These are phyloP conservation scores for Atractiella rhizophila DNA, from an alignment of 768 basidiomycete genomes.

Conservation along the genomic window DNA sequence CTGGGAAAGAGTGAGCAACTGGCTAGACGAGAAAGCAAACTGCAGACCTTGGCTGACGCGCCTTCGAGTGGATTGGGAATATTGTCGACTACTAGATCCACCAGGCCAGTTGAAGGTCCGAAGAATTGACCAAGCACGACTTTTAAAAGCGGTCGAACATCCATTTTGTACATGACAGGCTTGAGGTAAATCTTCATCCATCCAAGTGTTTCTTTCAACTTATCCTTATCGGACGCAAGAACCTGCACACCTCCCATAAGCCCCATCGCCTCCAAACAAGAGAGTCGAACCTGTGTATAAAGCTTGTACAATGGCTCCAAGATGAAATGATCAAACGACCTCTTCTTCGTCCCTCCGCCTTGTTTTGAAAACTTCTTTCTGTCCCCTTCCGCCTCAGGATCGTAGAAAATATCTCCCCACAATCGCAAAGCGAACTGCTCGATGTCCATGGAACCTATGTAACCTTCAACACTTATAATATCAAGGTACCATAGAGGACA, in stretches of 20 bases:
- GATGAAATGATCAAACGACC: slow-evolving; percentile 87
- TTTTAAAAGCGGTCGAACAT: slow-evolving; percentile 78
- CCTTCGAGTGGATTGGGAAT: slow-evolving; percentile 39
- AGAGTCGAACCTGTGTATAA: slow-evolving; percentile 35
- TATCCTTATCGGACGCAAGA: slow-evolving; percentile 76
- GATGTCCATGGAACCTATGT: slow-evolving; percentile 49
- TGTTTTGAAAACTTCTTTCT: slow-evolving; percentile 82
- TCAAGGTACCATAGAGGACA: too few species aligned
- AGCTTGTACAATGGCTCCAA: slow-evolving; percentile 90
- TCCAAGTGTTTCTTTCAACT: slow-evolving; percentile 49
- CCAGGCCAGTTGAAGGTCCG: slow-evolving; percentile 52
- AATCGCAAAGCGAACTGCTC: slow-evolving; percentile 61
- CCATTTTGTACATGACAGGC: slow-evolving; percentile 93
- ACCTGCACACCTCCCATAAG: slow-evolving; percentile 29
- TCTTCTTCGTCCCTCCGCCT: slow-evolving; percentile 31
- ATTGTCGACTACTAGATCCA: slow-evolving; percentile 74
- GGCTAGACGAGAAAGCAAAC: too few species aligned
- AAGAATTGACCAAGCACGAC: slow-evolving; percentile 90
- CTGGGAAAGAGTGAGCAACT: slow-evolving; percentile 23
- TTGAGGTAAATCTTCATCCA: slow-evolving; percentile 62
- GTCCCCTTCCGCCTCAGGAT: slow-evolving; percentile 42
- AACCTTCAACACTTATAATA: too few species aligned
- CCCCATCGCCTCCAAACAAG: background rate
- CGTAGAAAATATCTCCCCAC: slow-evolving; percentile 96
- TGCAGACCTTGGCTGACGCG: slow-evolving; percentile 22